A percentile compares a stretch with the other conserved stretches of the same genome.
Conservation (phyloP, 2,329 filamentous ascomycete species). For the Ophioceras dolichostomum region DNA sequence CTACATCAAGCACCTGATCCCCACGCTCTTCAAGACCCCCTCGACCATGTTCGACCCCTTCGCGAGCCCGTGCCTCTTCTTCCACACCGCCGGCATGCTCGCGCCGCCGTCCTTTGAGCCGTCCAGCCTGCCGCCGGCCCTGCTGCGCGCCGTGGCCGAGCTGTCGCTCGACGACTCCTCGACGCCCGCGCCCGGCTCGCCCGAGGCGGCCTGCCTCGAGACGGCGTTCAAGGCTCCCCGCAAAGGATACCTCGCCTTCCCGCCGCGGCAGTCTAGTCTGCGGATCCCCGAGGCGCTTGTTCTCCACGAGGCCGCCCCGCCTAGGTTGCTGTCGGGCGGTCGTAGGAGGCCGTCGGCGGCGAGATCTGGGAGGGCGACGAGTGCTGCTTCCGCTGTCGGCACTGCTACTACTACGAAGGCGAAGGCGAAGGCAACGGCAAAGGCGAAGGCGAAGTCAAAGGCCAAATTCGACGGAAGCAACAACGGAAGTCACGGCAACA, state of each 20-base stretch:
- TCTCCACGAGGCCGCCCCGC: slow-evolving; percentile 24
- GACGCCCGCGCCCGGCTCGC: background rate
- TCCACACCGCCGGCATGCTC: slow-evolving; percentile 36
- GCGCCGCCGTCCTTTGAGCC: slow-evolving; percentile 29
- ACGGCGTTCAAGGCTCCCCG: slow-evolving; percentile 17
- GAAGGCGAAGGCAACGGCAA: background rate
- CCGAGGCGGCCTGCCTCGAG: slow-evolving; percentile 3
- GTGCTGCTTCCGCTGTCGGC: background rate
- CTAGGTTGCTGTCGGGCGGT: slow-evolving; percentile 9
- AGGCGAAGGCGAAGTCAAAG: background rate
- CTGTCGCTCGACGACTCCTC: slow-evolving; percentile 2
- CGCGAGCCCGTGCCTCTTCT: slow-evolving; percentile 45
- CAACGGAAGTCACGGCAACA: slow-evolving; percentile 17
- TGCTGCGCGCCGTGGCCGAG: slow-evolving; percentile 5
- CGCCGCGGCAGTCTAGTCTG: slow-evolving; percentile 31
- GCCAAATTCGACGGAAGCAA: background rate
- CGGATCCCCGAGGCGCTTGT: slow-evolving; percentile 36
- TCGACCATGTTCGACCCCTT: slow-evolving; percentile 45
- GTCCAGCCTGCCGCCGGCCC: background rate
- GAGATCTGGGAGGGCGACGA: no score
- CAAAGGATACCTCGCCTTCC: slow-evolving; percentile 33
- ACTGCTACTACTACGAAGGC: background rate
- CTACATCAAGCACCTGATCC: slow-evolving; percentile 18
- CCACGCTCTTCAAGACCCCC: slow-evolving; percentile 33
- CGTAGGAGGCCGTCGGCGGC: slow-evolving; percentile 9